Evolutionary conservation across 257 asterid genomes (phyloP).

Genomic region (Solanum lycopersicoides): DNA sequence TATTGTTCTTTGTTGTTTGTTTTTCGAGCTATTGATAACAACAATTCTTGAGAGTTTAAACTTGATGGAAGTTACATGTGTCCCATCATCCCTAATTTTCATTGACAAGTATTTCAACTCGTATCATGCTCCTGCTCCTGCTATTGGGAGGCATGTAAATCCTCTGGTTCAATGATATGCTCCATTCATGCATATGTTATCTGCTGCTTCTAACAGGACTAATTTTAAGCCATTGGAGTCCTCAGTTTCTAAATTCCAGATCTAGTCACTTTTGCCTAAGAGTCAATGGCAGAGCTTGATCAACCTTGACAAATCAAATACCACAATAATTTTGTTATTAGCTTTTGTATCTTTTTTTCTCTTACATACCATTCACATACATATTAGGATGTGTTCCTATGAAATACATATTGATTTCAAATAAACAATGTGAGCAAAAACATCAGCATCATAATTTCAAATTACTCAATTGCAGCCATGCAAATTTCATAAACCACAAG

Average conservation of each 20-base stretch:
- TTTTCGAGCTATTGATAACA: background rate
- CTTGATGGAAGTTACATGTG: background rate
- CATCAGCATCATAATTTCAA: too few species aligned
- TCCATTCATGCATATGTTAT: conserved; percentile 43
- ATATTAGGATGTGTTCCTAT: too few species aligned
- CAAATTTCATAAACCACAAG: background rate
- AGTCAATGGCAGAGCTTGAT: conserved; percentile 94
- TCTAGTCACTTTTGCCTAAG: conserved; percentile 80
- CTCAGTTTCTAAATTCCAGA: conserved; percentile 6
- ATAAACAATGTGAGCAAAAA: too few species aligned
- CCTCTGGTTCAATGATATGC: conserved; percentile 61
- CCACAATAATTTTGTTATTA: too few species aligned
- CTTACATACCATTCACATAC: too few species aligned
- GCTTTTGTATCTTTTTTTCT: too few species aligned
- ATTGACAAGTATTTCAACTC: background rate
- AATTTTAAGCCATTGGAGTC: too few species aligned
- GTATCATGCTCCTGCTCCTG: conserved; percentile 90
- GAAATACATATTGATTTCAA: too few species aligned
- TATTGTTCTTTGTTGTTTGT: background rate
- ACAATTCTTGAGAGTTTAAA: background rate
- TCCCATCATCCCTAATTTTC: background rate
- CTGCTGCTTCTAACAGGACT: too few species aligned
- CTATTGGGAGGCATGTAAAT: conserved; percentile 53
- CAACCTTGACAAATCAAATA: conserved; percentile 42
- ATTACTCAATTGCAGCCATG: background rate